Evolutionary conservation across 2,329 filamentous ascomycete genomes (phyloP).

Genomic region (Aspergillus puulaauensis): DNA sequence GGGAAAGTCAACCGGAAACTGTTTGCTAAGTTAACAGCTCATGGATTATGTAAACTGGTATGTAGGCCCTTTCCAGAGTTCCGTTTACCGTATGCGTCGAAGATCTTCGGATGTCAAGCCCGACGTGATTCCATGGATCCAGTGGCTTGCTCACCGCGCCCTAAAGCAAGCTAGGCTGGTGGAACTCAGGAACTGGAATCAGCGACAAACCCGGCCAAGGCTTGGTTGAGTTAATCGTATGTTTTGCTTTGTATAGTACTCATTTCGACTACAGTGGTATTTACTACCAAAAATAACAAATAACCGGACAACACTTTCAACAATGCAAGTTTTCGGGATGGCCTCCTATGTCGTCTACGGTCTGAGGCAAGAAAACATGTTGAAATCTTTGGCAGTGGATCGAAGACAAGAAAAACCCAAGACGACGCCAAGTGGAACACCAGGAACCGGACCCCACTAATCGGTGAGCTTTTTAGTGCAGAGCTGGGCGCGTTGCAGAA

Average conservation of each 20-base stretch:
- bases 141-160: constrained; percentile 5
- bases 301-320: background rate
- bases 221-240: background rate
- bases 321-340: background rate
- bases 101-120: background rate
- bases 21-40: background rate
- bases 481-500: background rate
- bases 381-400: background rate
- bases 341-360: background rate
- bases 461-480: constrained; percentile 2
- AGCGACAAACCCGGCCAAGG: background rate
- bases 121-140: background rate
- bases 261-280: background rate
- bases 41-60: background rate
- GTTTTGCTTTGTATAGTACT: background rate
- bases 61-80: background rate
- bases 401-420: background rate
- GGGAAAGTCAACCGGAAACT: background rate
- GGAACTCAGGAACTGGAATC: background rate
- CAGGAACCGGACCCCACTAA: background rate
- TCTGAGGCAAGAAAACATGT: background rate
- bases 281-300: background rate
- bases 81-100: background rate
- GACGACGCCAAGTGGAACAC: background rate
- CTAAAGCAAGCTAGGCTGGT: constrained; percentile 5